Conservation (phyloP, 2,329 filamentous ascomycete genomes). For the Trichoderma pleuroti region DNA sequence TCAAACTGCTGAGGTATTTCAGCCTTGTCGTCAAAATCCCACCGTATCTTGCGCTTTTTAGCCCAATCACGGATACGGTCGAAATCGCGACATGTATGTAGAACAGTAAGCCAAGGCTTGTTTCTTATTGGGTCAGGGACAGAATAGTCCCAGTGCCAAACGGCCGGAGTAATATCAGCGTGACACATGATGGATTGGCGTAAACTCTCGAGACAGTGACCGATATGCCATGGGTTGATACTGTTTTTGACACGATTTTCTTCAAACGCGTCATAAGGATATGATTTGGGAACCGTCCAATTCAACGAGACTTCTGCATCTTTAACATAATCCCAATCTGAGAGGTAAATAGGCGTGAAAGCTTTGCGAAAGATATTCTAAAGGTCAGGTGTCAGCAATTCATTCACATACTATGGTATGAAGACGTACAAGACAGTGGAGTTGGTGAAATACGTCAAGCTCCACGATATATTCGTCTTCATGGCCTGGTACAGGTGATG, state of each 20-base stretch:
- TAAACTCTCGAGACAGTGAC: background rate
- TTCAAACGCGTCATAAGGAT: background rate
- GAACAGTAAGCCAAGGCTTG: background rate
- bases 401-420: background rate
- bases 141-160: background rate
- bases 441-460: background rate
- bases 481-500: background rate
- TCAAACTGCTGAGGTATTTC: background rate
- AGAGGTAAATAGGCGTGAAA: background rate
- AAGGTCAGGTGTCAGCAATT: background rate
- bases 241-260: background rate
- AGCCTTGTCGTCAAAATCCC: background rate
- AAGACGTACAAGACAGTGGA: background rate
- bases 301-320: background rate
- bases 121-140: background rate
- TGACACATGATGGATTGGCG: background rate
- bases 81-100: background rate
- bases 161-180: background rate
- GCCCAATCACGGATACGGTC: background rate
- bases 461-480: background rate
- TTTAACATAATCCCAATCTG: background rate
- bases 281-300: background rate
- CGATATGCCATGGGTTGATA: background rate
- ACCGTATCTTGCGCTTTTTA: background rate
- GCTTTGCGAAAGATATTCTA: background rate